These are phyloP conservation scores for Chrysosporium queenslandicum DNA, from an alignment of 2,329 filamentous ascomycete species.

Conservation along the genomic window DNA sequence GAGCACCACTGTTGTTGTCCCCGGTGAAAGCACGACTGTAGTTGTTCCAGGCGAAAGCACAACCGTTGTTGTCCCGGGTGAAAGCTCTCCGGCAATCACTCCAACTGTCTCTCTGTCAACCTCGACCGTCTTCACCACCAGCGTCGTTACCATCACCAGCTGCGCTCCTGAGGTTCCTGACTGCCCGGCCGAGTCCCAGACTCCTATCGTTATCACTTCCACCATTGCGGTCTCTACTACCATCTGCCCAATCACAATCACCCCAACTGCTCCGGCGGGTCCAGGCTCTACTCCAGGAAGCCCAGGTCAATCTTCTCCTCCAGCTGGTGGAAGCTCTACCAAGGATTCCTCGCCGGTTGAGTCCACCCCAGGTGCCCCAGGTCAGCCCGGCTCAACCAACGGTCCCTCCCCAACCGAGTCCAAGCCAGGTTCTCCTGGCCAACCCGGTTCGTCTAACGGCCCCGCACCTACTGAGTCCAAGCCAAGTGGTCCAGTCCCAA, in stretches of 20 bases:
- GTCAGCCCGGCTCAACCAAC: not conserved
- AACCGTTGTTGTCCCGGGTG: not conserved
- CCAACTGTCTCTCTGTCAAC: slow-evolving; percentile 21
- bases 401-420: not conserved
- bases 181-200: slow-evolving; percentile 44
- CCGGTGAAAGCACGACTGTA: not conserved
- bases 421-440: too few species aligned
- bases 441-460: too few species aligned
- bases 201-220: slow-evolving; percentile 43
- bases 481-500: slow-evolving; percentile 7
- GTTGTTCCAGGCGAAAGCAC: not conserved
- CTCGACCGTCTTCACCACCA: slow-evolving; percentile 33
- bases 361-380: not conserved
- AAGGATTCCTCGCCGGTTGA: not conserved
- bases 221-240: slow-evolving; percentile 51
- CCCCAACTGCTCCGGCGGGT: slow-evolving; percentile 21
- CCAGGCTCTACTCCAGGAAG: slow-evolving; percentile 12
- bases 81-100: slow-evolving; percentile 1
- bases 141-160: slow-evolving; percentile 32
- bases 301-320: slow-evolving; percentile 6
- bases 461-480: not conserved
- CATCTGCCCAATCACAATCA: slow-evolving; percentile 42
- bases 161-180: slow-evolving; percentile 35
- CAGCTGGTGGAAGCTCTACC: not conserved
- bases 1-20: not conserved